A percentile compares a stretch with the other conserved stretches of the same genome.
phyloP scores from a whole-genome alignment of 768 basidiomycete genomes.

The Leucosporidium creatinivorum region DNA sequence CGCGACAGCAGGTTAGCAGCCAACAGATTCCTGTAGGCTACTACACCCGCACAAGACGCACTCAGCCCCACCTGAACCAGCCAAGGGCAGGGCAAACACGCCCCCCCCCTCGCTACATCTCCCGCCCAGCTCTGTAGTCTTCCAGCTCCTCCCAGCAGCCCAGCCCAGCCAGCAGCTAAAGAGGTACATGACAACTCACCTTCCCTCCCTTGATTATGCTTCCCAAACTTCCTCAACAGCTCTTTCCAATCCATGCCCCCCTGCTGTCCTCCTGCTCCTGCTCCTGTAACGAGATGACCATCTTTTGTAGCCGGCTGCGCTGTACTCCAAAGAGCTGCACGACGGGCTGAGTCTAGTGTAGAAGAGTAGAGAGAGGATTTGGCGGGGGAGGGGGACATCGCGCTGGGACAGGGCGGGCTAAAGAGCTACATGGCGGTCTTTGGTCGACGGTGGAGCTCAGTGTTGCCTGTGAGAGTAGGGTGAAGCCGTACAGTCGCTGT shows the following conservation, averaged over 20 bases:
- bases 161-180: not conserved
- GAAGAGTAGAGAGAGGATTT: not conserved
- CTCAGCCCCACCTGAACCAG: too few species aligned
- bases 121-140: not conserved
- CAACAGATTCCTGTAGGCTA: too few species aligned
- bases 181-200: not conserved
- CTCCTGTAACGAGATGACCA: not conserved
- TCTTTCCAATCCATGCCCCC: constrained; percentile 23
- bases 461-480: too few species aligned
- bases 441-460: too few species aligned
- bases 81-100: too few species aligned
- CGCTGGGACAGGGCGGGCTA: too few species aligned
- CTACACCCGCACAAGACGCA: too few species aligned
- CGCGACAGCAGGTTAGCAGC: too few species aligned
- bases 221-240: constrained; percentile 23
- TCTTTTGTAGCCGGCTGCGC: not conserved
- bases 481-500: too few species aligned
- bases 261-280: not conserved
- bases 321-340: not conserved
- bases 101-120: too few species aligned
- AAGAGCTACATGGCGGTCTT: too few species aligned
- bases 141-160: not conserved
- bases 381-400: not conserved
- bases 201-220: constrained; percentile 15
- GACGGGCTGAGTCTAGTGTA: not conserved